Percentiles rank a stretch among this genome's conserved stretches.
These are phyloP conservation scores for Chaetomium tenue DNA, from an alignment of 495 filamentous ascomycete genomes.

Conservation along the genomic window DNA sequence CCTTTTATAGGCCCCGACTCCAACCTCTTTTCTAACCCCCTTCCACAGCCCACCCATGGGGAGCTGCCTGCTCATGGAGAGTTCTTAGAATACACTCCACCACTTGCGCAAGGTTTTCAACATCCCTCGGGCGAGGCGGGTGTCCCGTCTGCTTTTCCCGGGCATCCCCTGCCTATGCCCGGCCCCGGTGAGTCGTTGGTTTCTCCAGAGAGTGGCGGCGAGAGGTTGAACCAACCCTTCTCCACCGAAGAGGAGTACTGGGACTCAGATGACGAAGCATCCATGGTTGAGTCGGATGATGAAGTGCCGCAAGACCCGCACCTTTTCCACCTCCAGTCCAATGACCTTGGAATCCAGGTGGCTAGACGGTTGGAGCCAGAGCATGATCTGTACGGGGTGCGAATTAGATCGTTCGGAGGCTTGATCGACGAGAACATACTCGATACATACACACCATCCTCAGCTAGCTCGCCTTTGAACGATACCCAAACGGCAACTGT, in stretches of 20 bases:
- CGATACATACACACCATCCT: conserved; percentile 70
- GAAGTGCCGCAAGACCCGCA: conserved; percentile 38
- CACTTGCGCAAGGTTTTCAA: neutral
- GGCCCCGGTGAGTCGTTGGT: neutral
- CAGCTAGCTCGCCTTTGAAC: conserved; percentile 73
- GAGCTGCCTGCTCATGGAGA: neutral
- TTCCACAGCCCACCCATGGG: neutral
- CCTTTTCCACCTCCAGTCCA: conserved; percentile 35
- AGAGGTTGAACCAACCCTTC: neutral
- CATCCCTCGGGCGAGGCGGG: neutral
- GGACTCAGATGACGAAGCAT: conserved; percentile 65
- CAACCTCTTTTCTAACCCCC: neutral
- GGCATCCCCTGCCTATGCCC: conserved; percentile 7
- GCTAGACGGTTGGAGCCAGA: conserved; percentile 36
- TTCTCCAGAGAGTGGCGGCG: conserved; percentile 4
- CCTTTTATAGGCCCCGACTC: conserved; percentile 16
- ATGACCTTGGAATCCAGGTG: conserved; percentile 43
- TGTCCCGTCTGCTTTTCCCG: neutral
- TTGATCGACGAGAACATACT: conserved; percentile 59
- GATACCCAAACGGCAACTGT: conserved; percentile 80
- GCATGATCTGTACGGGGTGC: conserved; percentile 38
- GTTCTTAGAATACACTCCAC: neutral
- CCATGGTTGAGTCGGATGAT: conserved; percentile 57
- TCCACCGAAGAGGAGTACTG: conserved; percentile 41
- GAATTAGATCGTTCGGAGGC: conserved; percentile 45